A percentile compares a stretch with the other conserved stretches of the same genome.
Evolutionary conservation across 352 stramenopile species (phyloP).

Genomic region (Phytophthora niederhauseri): DNA sequence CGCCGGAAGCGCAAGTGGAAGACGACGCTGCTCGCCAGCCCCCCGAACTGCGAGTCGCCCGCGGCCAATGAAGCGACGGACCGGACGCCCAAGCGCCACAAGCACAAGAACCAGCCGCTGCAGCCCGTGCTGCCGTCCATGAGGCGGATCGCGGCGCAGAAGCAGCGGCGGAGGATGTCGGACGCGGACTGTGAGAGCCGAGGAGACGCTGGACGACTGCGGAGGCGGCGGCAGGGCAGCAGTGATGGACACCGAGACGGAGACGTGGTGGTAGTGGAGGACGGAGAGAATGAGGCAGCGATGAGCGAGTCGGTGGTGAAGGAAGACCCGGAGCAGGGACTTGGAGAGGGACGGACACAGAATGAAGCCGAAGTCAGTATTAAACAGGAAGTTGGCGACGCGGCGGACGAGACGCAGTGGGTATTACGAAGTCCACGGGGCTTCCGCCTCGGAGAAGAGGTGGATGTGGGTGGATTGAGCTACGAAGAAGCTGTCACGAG

Average conservation of each 20-base stretch:
- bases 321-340: constrained; percentile 10
- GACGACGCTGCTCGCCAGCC: constrained; percentile 55
- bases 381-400: constrained; percentile 28
- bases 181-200: constrained; percentile 35
- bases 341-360: constrained; percentile 5
- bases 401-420: constrained; percentile 51
- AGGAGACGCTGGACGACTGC: constrained; percentile 17
- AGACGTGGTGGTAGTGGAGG: constrained; percentile 16
- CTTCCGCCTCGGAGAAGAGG: constrained; percentile 61
- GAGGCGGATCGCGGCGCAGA: constrained; percentile 54
- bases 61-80: constrained; percentile 11
- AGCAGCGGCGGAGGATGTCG: constrained; percentile 39
- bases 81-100: constrained; percentile 28
- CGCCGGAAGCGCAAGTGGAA: constrained; percentile 78
- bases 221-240: constrained; percentile 25
- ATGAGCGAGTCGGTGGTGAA: constrained; percentile 16
- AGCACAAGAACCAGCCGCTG: constrained; percentile 42
- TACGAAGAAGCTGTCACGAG: constrained; percentile 68
- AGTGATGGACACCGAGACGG: constrained; percentile 7
- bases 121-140: constrained; percentile 57
- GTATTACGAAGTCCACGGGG: constrained; percentile 68
- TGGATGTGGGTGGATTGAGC: constrained; percentile 53
- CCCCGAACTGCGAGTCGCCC: constrained; percentile 7
- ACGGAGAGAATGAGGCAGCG: constrained; percentile 9
- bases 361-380: constrained; percentile 9